Base-by-base conservation (phyloP, 768 basidiomycete species). In the Pulveroboletus sp. region DNA sequence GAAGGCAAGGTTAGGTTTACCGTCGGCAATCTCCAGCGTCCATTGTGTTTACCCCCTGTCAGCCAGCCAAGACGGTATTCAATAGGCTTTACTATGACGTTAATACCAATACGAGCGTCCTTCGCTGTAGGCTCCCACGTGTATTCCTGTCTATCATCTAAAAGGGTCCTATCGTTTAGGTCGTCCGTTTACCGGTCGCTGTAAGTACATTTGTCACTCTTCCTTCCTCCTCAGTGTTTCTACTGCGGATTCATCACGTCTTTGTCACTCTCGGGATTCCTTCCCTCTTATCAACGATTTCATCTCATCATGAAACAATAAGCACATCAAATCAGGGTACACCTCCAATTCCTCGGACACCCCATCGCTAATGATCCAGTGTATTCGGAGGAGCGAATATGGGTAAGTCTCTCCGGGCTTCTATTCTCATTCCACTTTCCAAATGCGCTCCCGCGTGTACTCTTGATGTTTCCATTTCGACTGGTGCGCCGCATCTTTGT, bases 321-420 rank as follows among this genome's bases (percentile, higher is more conserved):
- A 97, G 94, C 97, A 0, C 97, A 99, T 70, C 97, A 99, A 68
- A 90, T 98, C 49, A 81, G 97, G 42, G 95, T 99, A 4, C 97
- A 99, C 63, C 78, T 99, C 3, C 97, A 98, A 68, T 97, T 79
- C 67, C 80, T 99, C 48, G 97, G 95, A 1, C 74, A 90, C 62
- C 87, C 97, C 0, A 93, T 99, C 53, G 90, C 91, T 11, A 98
- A 99, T 63, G 97, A 98, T 57, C 90, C 94, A 2, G 78, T 98
- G 3, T 99, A 99, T 68, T 86, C 87, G 16, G 87, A 88, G 50
- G 72, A 74, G 29, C 78, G 76, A 34, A 89, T 90, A 43, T 91
- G 89, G 89, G 89, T 83, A 57, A 29, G 70, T 63, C 20, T 32
- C n/a, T 29, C 42, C 37, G 16, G 13, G 9, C 50, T 19, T 19